Base-by-base conservation (phyloP, 352 stramenopile genomes). In the Phytopythium sindhum region DNA sequence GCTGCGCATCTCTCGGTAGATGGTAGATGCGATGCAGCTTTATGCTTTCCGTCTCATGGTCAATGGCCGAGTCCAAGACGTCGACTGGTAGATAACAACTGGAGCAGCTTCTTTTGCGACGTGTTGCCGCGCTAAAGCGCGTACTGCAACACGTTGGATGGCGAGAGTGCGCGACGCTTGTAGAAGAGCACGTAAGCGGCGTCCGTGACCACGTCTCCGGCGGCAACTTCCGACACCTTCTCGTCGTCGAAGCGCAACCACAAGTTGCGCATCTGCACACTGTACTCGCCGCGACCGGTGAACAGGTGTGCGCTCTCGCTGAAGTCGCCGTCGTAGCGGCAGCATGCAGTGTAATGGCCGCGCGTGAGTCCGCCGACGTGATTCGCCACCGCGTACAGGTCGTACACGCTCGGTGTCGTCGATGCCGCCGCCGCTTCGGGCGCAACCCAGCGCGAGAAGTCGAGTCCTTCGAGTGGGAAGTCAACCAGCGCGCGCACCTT, bases 331-430 rank as follows among this genome's bases (percentile, higher is more conserved):
- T 95, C 86, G 53, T 94, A 94, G 7, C 83, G 77, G 41, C 84
- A 92, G 61, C 80, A 91, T 4, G 86, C 84, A 19, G 86, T 95
- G 78, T 99, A 99, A 67, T 99, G 97, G 7, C 97, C 97, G 44
- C 89, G 88, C 3, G 93, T 95, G 11, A 99, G 79, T 0, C 90
- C 92, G 31, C 97, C 97, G 58, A 98, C 92, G 64, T 99, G 97
- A 78, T 99, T 98, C n/a, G 97, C 93, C 10, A 99, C 96, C 23
- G 90, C 96, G 66, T 98, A 99, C 29, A 99, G 74, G 68, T 99
- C 96, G 65, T 98, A 99, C 26, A 95, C 69, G 28, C 61, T 64
- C 23, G 39, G 19, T 14, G 56, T 44, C 23, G 56, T 28, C 4
- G 69, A 63, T 55, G 66, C 65, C 15, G 41, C 42, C 10, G 56